Conservation (phyloP, 345 rosid species). For the Eucalyptus marginata region DNA sequence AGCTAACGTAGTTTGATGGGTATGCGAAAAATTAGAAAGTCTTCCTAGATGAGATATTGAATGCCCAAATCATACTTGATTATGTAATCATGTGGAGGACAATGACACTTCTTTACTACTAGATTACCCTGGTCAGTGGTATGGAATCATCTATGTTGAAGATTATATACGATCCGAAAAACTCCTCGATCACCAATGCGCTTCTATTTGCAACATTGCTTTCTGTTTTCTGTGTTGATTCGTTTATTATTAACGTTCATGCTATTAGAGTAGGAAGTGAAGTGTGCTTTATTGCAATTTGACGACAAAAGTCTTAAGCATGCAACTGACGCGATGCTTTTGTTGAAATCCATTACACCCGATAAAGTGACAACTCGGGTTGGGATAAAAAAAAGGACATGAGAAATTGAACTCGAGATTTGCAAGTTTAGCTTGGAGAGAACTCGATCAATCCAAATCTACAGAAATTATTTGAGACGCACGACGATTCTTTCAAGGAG, state of each 20-base stretch:
- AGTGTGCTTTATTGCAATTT: not conserved
- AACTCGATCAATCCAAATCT: too few relatives aligned
- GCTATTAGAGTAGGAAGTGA: not conserved
- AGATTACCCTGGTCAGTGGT: not conserved
- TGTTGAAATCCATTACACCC: too few relatives aligned
- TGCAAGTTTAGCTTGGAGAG: too few relatives aligned
- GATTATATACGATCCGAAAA: too few relatives aligned
- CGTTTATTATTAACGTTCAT: not conserved
- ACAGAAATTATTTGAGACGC: too few relatives aligned
- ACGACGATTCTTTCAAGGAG: too few relatives aligned
- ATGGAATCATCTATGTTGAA: too few relatives aligned
- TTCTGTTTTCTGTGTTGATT: not conserved
- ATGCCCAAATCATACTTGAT: not conserved
- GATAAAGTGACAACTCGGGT: too few relatives aligned
- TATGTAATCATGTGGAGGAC: not conserved
- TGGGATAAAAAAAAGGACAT: too few relatives aligned
- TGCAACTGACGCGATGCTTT: not conserved
- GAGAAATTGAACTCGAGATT: too few relatives aligned
- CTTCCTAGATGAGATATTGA: not conserved
- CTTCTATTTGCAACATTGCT: not conserved
- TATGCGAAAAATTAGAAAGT: not conserved
- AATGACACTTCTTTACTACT: not conserved
- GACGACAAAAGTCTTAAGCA: not conserved
- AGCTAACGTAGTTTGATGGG: fast-evolving
- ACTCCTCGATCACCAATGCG: not conserved